phyloP scores from a whole-genome alignment of 2,329 filamentous ascomycete species.

The Coleophoma cylindrospora region DNA sequence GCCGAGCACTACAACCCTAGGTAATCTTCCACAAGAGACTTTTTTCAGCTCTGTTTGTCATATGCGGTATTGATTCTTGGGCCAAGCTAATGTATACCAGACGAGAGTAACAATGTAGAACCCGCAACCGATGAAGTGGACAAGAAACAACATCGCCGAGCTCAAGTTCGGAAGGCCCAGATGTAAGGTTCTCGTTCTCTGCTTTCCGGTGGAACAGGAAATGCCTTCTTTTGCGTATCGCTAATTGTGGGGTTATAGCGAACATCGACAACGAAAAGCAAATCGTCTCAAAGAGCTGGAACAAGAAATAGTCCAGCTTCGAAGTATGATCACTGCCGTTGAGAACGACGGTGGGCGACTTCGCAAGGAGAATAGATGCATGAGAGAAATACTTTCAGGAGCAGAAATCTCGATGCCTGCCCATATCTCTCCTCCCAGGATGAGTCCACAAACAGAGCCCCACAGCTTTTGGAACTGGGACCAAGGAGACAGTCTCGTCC shows the following conservation, averaged over 20 bases:
- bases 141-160: slow-evolving; percentile 19
- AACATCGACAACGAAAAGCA: slow-evolving; percentile 23
- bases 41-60: not conserved
- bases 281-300: slow-evolving; percentile 23
- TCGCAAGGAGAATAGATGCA: slow-evolving; percentile 17
- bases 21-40: not conserved
- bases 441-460: not conserved
- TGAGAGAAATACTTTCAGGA: slow-evolving; percentile 9
- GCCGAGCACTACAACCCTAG: not conserved
- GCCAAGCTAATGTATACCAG: not conserved
- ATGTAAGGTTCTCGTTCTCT: slow-evolving; percentile 10
- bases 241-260: slow-evolving; percentile 7
- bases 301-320: slow-evolving; percentile 20
- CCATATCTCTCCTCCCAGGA: too few relatives aligned
- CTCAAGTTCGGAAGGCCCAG: slow-evolving; percentile 25
- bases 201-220: not conserved
- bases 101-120: not conserved
- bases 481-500: slow-evolving; percentile 7
- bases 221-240: not conserved
- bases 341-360: slow-evolving; percentile 12
- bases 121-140: not conserved
- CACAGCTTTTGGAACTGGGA: not conserved
- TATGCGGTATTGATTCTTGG: not conserved
- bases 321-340: slow-evolving; percentile 16
- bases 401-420: slow-evolving; percentile 2